Evolutionary conservation across 2,329 filamentous ascomycete genomes (phyloP).

Genomic region (Moelleriella libera): DNA sequence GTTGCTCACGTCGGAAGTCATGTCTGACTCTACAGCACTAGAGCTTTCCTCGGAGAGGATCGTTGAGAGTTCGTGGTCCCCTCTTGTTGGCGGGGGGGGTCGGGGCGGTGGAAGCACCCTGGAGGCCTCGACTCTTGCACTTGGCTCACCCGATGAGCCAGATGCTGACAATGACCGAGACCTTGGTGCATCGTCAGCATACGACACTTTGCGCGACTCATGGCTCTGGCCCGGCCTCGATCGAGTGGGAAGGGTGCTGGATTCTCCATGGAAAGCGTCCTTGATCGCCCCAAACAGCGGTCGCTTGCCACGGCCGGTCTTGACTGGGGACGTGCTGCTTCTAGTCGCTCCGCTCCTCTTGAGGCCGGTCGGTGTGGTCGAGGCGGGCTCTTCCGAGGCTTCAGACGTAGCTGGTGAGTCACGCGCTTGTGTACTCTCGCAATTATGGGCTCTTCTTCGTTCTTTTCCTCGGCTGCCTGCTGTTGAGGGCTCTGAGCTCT

Average conservation of each 20-base stretch:
- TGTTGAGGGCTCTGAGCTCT: background rate
- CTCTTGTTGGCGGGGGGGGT: slow-evolving; percentile 35
- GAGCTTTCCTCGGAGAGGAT: slow-evolving; percentile 38
- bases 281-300: slow-evolving; percentile 44
- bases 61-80: slow-evolving; percentile 41
- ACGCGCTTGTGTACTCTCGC: background rate
- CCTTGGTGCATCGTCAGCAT: slow-evolving; percentile 9
- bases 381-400: slow-evolving; percentile 12
- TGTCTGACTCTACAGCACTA: slow-evolving; percentile 31
- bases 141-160: background rate
- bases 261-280: slow-evolving; percentile 50
- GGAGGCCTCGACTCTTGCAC: background rate
- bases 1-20: slow-evolving; percentile 30
- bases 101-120: slow-evolving; percentile 10
- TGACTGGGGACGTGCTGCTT: slow-evolving; percentile 31
- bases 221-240: slow-evolving; percentile 34
- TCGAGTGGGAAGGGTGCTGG: slow-evolving; percentile 28
- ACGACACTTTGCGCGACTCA: slow-evolving; percentile 22
- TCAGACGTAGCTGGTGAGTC: slow-evolving; percentile 9
- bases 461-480: background rate
- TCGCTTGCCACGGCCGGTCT: slow-evolving; percentile 26
- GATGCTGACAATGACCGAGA: background rate
- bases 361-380: slow-evolving; percentile 25
- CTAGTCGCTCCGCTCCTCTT: slow-evolving; percentile 44
- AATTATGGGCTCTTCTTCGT: slow-evolving; percentile 3